Base-by-base conservation (phyloP, 495 filamentous ascomycete species). In the Delitschia confertaspora region DNA sequence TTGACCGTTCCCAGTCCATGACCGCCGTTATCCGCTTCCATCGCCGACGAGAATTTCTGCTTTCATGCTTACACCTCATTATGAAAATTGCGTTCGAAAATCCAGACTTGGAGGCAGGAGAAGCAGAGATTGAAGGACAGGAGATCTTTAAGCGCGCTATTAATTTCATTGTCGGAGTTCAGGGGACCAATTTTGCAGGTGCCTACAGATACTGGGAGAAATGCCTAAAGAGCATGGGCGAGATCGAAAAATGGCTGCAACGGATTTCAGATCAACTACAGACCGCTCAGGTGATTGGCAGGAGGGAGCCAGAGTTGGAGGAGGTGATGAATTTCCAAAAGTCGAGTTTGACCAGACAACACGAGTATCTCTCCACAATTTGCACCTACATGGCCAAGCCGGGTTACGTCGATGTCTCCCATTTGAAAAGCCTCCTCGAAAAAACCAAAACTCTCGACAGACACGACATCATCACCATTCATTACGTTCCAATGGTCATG, bases 1-100 rank as follows among this genome's bases (percentile, higher is more conserved):
- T 86, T 19, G 83, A 84, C 43, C 73, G 85, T 21, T 65, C 85
- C 17, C 68, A 78, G 49, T 65, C 82, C 29, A 76, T 82, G 47
- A 76, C 78, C 38, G 83, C 83, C 47, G 70, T 94, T 40, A 79
- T 96, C 56, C 73, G 75, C 40, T 96, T 91, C 63, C 91, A 99
- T 56, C 71, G 83, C 49, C 73, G 79, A 44, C 76, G 88, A 45
- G 76, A 77, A 42, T 83, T 78, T 57, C 56, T 93, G 6, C 73
- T 96, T 18, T 82, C 91, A 58, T 89, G 83, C 54, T 64, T 96
- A 51, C 79, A 87, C 40, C 67, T 94, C 16, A 70, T 84, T 19
- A 66, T 88, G 42, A 73, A 79, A 60, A 69, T 79, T 35, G 72
- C 78, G 14, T 69, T 73, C 11, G 73, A 80, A 42, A 69, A 73